Percentiles rank a stretch among this genome's conserved stretches.
Conservation (phyloP, 2,329 filamentous ascomycete species). For the Ophiostoma angusticollis region DNA sequence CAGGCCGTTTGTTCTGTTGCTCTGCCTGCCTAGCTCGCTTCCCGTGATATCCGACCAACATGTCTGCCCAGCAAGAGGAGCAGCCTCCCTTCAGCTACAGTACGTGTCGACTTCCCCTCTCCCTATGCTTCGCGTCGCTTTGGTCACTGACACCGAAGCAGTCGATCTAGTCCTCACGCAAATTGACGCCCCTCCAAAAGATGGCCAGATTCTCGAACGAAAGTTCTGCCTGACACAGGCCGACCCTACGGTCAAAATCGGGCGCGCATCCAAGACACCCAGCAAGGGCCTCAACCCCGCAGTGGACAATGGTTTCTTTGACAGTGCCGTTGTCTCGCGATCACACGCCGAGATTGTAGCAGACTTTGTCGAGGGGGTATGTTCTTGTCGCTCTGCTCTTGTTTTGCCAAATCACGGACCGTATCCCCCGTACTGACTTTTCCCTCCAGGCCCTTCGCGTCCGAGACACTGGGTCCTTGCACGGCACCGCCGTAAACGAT, state of each 20-base stretch:
- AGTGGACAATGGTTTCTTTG: constrained; percentile 48
- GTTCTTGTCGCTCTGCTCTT: constrained; percentile 10
- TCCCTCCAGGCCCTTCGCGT: constrained; percentile 30
- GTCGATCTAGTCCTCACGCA: constrained; percentile 14
- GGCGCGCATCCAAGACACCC: constrained; percentile 32
- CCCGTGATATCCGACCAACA: too few relatives aligned
- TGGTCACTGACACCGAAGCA: constrained; percentile 7
- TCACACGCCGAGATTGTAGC: constrained; percentile 46
- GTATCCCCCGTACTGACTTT: constrained; percentile 14
- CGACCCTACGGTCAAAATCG: constrained; percentile 22
- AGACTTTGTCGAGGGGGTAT: constrained; percentile 32
- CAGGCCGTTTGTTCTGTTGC: too few relatives aligned
- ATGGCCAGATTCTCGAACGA: constrained; percentile 15
- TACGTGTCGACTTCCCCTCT: neutral
- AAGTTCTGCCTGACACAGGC: constrained; percentile 19
- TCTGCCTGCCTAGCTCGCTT: too few relatives aligned
- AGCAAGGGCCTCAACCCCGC: constrained; percentile 29
- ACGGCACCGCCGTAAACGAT: constrained; percentile 37
- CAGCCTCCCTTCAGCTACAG: neutral
- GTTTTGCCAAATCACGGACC: neutral
- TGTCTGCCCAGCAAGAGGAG: too few relatives aligned
- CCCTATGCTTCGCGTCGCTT: neutral
- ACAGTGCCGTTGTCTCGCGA: constrained; percentile 60
- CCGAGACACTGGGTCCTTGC: constrained; percentile 35
- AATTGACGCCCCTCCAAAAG: constrained; percentile 6